phyloP scores from a whole-genome alignment of 805 yeast species.

The Candida michaelii region DNA sequence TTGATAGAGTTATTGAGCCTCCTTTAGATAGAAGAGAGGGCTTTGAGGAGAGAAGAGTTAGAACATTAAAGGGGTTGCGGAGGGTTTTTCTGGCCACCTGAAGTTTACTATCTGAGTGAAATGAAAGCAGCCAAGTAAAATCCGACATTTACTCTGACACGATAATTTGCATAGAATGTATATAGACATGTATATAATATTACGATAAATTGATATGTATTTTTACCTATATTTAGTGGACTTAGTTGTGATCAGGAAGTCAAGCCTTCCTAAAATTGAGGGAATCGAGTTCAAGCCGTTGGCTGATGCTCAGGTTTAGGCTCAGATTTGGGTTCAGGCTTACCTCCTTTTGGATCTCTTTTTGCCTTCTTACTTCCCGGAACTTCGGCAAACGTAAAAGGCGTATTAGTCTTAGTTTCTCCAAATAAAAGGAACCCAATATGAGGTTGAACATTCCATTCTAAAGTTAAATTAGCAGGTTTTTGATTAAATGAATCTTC shows the following conservation, averaged over 20 bases:
- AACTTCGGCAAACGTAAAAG: conserved; percentile 31
- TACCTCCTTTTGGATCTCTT: conserved; percentile 13
- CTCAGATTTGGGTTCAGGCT: not conserved
- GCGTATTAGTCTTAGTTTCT: conserved; percentile 31
- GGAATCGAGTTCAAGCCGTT: no score
- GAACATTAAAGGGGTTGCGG: conserved; percentile 24
- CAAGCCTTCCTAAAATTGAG: no score
- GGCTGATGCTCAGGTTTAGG: no score
- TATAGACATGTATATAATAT: no score
- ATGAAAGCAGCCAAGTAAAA: no score
- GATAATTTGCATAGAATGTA: no score
- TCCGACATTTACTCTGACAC: no score
- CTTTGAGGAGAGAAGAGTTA: conserved; percentile 21
- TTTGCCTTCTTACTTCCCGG: conserved; percentile 1
- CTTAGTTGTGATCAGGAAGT: no score
- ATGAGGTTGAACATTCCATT: conserved; percentile 92
- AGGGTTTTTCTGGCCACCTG: no score
- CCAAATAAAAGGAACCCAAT: conserved; percentile 82
- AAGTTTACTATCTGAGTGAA: no score
- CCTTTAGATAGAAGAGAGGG: conserved; percentile 18
- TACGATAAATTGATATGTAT: no score
- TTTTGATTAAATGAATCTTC: conserved; percentile 60
- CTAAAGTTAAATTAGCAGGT: conserved; percentile 66
- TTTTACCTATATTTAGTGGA: no score
- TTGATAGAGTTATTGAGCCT: conserved; percentile 22